Conservation (phyloP, 176 grass and related monocot species). For the Paspalum notatum region DNA sequence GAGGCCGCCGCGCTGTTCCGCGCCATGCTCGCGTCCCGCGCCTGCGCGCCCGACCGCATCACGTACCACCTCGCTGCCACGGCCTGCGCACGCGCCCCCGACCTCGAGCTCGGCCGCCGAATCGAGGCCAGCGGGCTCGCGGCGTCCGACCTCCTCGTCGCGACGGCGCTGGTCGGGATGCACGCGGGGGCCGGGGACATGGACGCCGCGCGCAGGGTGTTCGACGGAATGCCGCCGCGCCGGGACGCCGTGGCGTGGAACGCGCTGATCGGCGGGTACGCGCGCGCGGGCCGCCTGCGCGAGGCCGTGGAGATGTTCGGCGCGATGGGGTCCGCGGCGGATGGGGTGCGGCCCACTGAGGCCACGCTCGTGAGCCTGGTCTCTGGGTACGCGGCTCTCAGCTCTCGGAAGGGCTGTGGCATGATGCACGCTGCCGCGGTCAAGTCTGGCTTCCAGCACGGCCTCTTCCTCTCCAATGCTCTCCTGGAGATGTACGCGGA, state of each 20-base stretch:
- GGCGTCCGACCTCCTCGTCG: constrained; percentile 55
- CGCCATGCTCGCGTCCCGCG: constrained; percentile 30
- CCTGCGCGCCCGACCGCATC: constrained; percentile 45
- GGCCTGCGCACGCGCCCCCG: constrained; percentile 42
- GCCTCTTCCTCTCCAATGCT: constrained; percentile 52
- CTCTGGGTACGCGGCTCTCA: constrained; percentile 40
- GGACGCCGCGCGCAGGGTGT: constrained; percentile 50
- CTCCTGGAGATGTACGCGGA: constrained; percentile 59
- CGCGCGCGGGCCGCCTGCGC: constrained; percentile 19
- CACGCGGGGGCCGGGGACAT: constrained; percentile 38
- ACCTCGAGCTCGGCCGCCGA: constrained; percentile 25
- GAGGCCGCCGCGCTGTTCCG: constrained; percentile 40
- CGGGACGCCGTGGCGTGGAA: constrained; percentile 65
- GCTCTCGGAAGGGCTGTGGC: constrained; percentile 19
- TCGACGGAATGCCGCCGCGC: constrained; percentile 51
- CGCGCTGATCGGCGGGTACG: constrained; percentile 58
- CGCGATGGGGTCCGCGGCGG: constrained; percentile 40
- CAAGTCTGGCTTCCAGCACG: constrained; percentile 50
- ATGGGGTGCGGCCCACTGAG: constrained; percentile 36
- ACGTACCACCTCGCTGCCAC: constrained; percentile 64
- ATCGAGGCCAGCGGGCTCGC: constrained; percentile 33
- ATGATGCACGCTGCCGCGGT: constrained; percentile 41
- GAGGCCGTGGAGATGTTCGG: constrained; percentile 46
- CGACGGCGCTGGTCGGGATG: constrained; percentile 56
- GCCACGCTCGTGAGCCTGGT: constrained; percentile 61